These are phyloP conservation scores for Schizopora paradoxa DNA, from an alignment of 1,284 basidiomycete genomes.

Conservation along the genomic window DNA sequence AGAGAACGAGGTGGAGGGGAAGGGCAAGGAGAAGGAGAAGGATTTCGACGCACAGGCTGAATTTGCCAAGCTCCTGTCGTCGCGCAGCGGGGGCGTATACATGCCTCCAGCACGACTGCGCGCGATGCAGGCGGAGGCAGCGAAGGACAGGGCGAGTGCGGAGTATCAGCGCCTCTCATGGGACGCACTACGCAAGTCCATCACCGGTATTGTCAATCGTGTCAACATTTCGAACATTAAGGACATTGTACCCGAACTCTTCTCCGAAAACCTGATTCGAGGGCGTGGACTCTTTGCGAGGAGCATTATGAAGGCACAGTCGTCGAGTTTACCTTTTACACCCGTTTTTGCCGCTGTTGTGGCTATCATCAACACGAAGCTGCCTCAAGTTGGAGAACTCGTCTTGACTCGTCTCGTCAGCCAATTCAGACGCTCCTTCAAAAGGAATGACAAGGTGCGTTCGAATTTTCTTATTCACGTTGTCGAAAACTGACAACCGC, in stretches of 20 bases:
- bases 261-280: slow-evolving; percentile 87
- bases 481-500: not conserved
- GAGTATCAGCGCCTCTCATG: slow-evolving; percentile 96
- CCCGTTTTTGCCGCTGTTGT: slow-evolving; percentile 95
- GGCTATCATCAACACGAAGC: slow-evolving; percentile 94
- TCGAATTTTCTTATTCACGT: not conserved
- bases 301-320: slow-evolving; percentile 97
- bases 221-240: slow-evolving; percentile 97
- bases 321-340: slow-evolving; percentile 94
- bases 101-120: slow-evolving; percentile 91
- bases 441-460: slow-evolving; percentile 94
- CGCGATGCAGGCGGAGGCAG: slow-evolving; percentile 85
- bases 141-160: slow-evolving; percentile 79
- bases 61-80: slow-evolving; percentile 73
- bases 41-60: slow-evolving; percentile 69
- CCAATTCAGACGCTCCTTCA: slow-evolving; percentile 93
- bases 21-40: slow-evolving; percentile 45
- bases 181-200: slow-evolving; percentile 96
- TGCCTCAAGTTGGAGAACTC: slow-evolving; percentile 94
- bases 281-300: slow-evolving; percentile 87
- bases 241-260: slow-evolving; percentile 90
- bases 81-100: slow-evolving; percentile 91
- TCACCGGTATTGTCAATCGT: slow-evolving; percentile 99
- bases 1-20: slow-evolving; percentile 64
- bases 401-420: slow-evolving; percentile 85